A percentile compares a stretch with the other conserved stretches of the same genome.
Evolutionary conservation across 2,329 filamentous ascomycete genomes (phyloP).

Genomic region (Cryphonectria nitschkei): DNA sequence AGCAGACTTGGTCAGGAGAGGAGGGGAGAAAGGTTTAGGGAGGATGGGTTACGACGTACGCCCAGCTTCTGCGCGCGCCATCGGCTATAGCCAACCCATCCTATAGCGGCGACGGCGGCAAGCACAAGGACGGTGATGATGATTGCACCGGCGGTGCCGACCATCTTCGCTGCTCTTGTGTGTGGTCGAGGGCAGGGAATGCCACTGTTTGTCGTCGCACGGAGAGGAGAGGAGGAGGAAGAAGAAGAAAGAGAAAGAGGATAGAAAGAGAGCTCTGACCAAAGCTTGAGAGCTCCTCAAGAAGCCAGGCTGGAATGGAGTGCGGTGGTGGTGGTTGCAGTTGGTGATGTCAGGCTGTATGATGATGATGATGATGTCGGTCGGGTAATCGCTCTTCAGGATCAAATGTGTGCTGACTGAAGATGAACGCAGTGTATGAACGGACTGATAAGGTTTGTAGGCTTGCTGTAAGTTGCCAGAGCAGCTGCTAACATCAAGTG

Average conservation of each 20-base stretch:
- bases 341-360: slow-evolving; percentile 10
- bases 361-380: slow-evolving; percentile 6
- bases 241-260: not conserved
- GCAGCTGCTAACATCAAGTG: slow-evolving; percentile 16
- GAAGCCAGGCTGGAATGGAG: not conserved
- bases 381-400: not conserved
- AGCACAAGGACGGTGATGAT: slow-evolving; percentile 73
- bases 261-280: not conserved
- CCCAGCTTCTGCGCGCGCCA: slow-evolving; percentile 74
- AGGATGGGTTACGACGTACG: slow-evolving; percentile 46
- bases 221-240: too few relatives aligned
- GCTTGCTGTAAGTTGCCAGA: not conserved
- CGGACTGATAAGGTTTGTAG: not conserved
- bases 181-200: not conserved
- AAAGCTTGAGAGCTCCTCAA: not conserved
- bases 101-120: slow-evolving; percentile 57
- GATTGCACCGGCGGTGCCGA: slow-evolving; percentile 66
- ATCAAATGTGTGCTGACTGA: slow-evolving; percentile 7
- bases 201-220: not conserved
- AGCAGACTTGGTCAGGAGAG: slow-evolving; percentile 2
- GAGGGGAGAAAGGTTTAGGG: slow-evolving; percentile 4
- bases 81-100: slow-evolving; percentile 74
- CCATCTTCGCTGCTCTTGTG: slow-evolving; percentile 46
- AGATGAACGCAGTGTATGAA: not conserved
- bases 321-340: not conserved